Conservation (phyloP, 208 protist genomes). For the Crithidia mellificae region DNA sequence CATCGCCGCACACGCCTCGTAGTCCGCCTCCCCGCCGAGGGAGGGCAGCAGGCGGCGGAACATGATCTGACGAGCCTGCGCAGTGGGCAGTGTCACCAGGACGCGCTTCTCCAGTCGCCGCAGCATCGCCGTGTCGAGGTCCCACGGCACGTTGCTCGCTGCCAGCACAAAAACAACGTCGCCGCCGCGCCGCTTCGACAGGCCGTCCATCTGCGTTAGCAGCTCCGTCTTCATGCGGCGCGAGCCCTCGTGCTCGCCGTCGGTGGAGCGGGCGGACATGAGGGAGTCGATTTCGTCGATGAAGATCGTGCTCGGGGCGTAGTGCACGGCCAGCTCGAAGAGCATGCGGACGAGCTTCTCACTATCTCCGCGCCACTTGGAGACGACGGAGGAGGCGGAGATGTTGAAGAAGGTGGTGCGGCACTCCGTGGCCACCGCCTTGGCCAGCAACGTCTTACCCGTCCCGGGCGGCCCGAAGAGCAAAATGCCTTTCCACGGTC, state of each 20-base stretch:
- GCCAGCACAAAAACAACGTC: constrained; percentile 92
- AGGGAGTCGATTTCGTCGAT: constrained; percentile 99
- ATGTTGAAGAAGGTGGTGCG: constrained; percentile 99
- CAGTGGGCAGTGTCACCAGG: constrained; percentile 86
- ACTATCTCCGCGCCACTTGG: constrained; percentile 98
- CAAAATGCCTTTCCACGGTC: constrained; percentile 96
- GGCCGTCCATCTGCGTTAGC: constrained; percentile 92
- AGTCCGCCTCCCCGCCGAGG: constrained; percentile 39
- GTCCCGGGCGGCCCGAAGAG: constrained; percentile 97
- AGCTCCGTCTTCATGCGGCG: constrained; percentile 95
- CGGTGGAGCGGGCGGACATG: constrained; percentile 92
- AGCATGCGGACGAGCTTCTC: constrained; percentile 97
- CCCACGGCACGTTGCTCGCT: constrained; percentile 93
- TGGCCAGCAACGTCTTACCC: constrained; percentile 98
- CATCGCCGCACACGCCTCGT: constrained; percentile 57
- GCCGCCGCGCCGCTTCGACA: constrained; percentile 73
- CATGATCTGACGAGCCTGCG: constrained; percentile 62
- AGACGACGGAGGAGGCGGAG: constrained; percentile 94
- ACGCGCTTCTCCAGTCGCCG: constrained; percentile 92
- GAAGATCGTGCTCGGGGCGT: constrained; percentile 98
- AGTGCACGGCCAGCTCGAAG: constrained; percentile 93
- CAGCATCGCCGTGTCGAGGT: constrained; percentile 93
- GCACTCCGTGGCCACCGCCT: constrained; percentile 96
- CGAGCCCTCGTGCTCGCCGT: constrained; percentile 92
- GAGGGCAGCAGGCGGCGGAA: constrained; percentile 63